phyloP scores from a whole-genome alignment of 129 eudicot species.

The Cynara cardunculus region DNA sequence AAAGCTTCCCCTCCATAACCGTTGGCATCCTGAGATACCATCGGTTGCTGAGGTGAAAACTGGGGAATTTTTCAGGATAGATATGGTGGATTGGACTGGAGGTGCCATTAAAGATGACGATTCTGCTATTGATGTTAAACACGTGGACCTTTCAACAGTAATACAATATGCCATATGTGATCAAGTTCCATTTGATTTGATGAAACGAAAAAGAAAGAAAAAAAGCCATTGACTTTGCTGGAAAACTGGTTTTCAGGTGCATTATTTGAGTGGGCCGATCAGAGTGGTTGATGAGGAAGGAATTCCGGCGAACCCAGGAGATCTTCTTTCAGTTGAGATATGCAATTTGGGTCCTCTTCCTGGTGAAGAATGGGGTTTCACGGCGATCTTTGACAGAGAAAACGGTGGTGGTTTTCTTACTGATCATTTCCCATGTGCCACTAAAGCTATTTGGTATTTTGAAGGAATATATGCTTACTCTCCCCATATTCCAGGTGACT shows the following conservation, averaged over 20 bases:
- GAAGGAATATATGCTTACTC: constrained; percentile 98
- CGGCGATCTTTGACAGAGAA: constrained; percentile 95
- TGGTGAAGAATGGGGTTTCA: constrained; percentile 98
- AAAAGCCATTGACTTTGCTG: background rate
- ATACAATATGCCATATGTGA: background rate
- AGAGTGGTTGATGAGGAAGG: constrained; percentile 72
- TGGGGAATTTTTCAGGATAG: constrained; percentile 78
- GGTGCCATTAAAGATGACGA: constrained; percentile 72
- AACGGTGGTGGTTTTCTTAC: constrained; percentile 98
- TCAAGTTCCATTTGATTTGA: background rate
- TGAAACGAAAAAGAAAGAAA: background rate
- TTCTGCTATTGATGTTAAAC: constrained; percentile 81
- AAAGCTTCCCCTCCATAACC: constrained; percentile 80
- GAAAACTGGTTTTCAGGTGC: constrained; percentile 54
- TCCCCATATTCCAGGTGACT: constrained; percentile 90
- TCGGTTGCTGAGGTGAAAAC: constrained; percentile 68
- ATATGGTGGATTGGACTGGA: constrained; percentile 97
- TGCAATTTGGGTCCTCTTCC: constrained; percentile 97
- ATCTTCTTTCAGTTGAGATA: constrained; percentile 87
- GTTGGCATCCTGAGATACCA: constrained; percentile 96
- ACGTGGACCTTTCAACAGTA: constrained; percentile 75
- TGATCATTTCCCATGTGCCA: constrained; percentile 93
- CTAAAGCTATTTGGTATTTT: constrained; percentile 97
- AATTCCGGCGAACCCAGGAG: constrained; percentile 80
- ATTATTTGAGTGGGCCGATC: constrained; percentile 93